A percentile compares a stretch with the other conserved stretches of the same genome.
Evolutionary conservation across 2,329 filamentous ascomycete species (phyloP).

Genomic region (Fusarium tricinctum): DNA sequence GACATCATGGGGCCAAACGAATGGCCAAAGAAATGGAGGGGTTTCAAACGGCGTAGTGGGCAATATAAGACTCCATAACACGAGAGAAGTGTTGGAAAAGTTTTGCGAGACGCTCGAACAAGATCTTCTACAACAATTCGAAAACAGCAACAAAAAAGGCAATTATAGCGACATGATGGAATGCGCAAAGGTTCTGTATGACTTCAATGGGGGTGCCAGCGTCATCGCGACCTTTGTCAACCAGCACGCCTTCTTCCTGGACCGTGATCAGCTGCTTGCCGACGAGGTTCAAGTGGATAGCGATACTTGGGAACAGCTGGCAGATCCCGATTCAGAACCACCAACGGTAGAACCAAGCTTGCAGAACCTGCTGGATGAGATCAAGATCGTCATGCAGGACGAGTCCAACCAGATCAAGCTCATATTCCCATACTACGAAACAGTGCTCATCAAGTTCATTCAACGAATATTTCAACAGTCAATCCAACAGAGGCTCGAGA

Average conservation of each 20-base stretch:
- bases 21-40: conserved; percentile 65
- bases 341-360: conserved; percentile 92
- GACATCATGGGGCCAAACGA: conserved; percentile 75
- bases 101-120: conserved; percentile 97
- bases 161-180: conserved; percentile 99
- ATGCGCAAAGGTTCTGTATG: conserved; percentile 91
- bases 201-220: conserved; percentile 96
- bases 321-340: conserved; percentile 93
- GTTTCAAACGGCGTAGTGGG: conserved; percentile 60
- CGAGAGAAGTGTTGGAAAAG: conserved; percentile 92
- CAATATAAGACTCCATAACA: conserved; percentile 70
- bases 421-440: conserved; percentile 96
- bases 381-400: conserved; percentile 95
- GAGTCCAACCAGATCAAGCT: conserved; percentile 97
- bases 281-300: conserved; percentile 84
- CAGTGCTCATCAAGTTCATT: conserved; percentile 91
- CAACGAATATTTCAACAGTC: conserved; percentile 98
- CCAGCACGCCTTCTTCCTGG: conserved; percentile 99
- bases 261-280: conserved; percentile 89
- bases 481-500: conserved; percentile 93
- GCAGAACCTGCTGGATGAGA: conserved; percentile 93
- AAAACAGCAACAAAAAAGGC: conserved; percentile 93
- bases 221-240: conserved; percentile 98
- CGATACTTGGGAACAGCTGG: conserved; percentile 89
- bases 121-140: conserved; percentile 94